phyloP scores from a whole-genome alignment of 2,329 filamentous ascomycete genomes.

The Colletotrichum karsti region DNA sequence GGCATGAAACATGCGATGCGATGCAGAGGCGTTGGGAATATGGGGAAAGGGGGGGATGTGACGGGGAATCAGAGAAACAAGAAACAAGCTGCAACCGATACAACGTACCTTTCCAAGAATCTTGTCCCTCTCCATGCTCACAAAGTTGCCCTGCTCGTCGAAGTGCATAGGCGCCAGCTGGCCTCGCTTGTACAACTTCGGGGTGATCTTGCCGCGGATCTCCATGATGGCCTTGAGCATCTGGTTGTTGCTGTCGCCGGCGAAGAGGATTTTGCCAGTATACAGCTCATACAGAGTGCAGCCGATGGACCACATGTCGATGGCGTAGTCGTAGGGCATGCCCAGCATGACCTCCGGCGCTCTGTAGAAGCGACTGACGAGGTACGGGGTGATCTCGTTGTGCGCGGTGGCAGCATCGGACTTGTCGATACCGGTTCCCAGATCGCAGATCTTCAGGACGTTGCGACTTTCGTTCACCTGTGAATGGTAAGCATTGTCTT shows the following conservation, averaged over 20 bases:
- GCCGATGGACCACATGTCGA: constrained; percentile 98
- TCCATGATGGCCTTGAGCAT: constrained; percentile 98
- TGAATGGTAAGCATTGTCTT: constrained; percentile 34
- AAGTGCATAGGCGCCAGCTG: constrained; percentile 82
- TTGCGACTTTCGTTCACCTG: constrained; percentile 83
- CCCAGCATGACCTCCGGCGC: constrained; percentile 97
- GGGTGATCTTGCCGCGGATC: constrained; percentile 89
- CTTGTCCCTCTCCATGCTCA: constrained; percentile 87
- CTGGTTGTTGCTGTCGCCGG: constrained; percentile 95
- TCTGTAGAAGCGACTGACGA: constrained; percentile 96
- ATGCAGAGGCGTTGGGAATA: constrained; percentile 1
- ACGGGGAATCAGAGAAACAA: constrained; percentile 29
- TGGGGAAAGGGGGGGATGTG: constrained; percentile 9
- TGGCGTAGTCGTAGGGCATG: constrained; percentile 93
- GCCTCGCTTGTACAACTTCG: constrained; percentile 87
- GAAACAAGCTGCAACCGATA: constrained; percentile 28
- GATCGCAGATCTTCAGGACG: constrained; percentile 91
- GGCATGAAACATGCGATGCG: constrained; percentile 17
- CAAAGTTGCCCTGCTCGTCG: constrained; percentile 84
- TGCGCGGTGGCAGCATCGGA: constrained; percentile 76
- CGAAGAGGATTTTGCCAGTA: constrained; percentile 97
- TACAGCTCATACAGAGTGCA: constrained; percentile 97
- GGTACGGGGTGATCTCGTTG: constrained; percentile 91
- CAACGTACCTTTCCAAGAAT: constrained; percentile 79
- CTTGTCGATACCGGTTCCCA: constrained; percentile 93